These are phyloP conservation scores for Anisodus tanguticus DNA, from an alignment of 257 asterid species.

Conservation along the genomic window DNA sequence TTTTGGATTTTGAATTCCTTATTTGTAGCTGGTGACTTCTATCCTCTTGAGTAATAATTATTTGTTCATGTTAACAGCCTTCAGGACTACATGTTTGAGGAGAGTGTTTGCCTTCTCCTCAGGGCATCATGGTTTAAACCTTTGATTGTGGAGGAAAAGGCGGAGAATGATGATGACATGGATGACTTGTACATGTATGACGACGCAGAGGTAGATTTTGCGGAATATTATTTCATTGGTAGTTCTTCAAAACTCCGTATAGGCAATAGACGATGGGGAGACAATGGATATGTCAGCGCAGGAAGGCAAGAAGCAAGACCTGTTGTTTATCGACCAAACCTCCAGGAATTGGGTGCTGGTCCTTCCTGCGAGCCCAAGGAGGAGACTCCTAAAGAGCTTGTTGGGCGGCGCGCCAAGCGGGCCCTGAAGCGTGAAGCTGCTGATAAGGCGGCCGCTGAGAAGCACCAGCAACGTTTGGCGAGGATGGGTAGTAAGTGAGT, in stretches of 20 bases:
- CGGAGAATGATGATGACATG: constrained; percentile 54
- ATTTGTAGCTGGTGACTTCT: background rate
- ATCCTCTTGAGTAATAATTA: background rate
- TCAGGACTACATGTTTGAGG: constrained; percentile 90
- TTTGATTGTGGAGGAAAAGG: constrained; percentile 65
- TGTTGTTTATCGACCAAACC: constrained; percentile 34
- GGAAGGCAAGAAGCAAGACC: constrained; percentile 96
- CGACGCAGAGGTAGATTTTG: constrained; percentile 55
- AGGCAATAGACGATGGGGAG: constrained; percentile 89
- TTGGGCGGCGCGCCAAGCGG: constrained; percentile 90
- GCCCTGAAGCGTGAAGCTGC: constrained; percentile 91
- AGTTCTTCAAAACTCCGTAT: constrained; percentile 63
- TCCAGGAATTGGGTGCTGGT: constrained; percentile 54
- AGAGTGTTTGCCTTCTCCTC: constrained; percentile 91
- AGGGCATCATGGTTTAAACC: constrained; percentile 93
- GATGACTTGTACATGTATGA: constrained; percentile 50
- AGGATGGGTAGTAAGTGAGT: constrained; percentile 61
- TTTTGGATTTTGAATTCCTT: background rate
- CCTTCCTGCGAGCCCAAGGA: constrained; percentile 73
- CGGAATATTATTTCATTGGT: constrained; percentile 57
- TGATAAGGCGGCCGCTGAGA: constrained; percentile 73
- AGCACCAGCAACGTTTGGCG: constrained; percentile 68
- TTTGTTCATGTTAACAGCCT: constrained; percentile 48
- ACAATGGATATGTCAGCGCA: constrained; percentile 78
- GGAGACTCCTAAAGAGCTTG: constrained; percentile 53